phyloP scores from a whole-genome alignment of 176 grass and related monocot genomes.

The Stipa capillata region DNA sequence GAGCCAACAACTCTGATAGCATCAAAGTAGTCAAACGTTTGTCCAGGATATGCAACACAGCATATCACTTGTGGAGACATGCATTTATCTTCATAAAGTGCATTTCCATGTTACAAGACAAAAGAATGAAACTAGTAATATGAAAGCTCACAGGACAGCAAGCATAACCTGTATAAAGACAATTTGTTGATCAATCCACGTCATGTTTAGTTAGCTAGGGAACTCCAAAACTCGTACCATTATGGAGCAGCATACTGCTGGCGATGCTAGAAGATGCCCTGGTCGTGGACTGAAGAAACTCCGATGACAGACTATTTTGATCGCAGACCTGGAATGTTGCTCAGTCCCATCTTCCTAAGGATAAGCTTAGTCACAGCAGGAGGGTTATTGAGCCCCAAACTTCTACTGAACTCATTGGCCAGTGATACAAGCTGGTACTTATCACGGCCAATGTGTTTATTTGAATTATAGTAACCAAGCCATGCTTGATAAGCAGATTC shows the following conservation, averaged over 20 bases:
- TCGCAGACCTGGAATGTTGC: conserved; percentile 84
- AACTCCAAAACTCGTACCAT: neutral
- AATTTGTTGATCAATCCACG: neutral
- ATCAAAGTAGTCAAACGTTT: neutral
- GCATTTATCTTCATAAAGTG: neutral
- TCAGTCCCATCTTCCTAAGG: conserved; percentile 94
- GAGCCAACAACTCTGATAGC: neutral
- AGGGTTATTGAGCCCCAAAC: conserved; percentile 73
- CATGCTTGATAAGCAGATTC: conserved; percentile 86
- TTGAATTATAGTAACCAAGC: conserved; percentile 94
- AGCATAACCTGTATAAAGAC: neutral
- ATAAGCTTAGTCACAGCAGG: conserved; percentile 61
- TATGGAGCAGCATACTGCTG: neutral
- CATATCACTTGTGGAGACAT: neutral
- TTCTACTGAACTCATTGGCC: conserved; percentile 83
- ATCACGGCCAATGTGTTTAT: conserved; percentile 66
- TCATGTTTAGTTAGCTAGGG: neutral
- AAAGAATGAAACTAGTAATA: neutral
- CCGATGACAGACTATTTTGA: conserved; percentile 27
- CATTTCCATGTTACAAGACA: neutral
- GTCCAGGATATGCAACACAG: conserved; percentile 2
- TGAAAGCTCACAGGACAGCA: neutral
- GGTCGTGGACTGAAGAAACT: neutral
- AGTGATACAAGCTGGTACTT: conserved; percentile 72
- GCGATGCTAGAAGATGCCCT: neutral